These are phyloP conservation scores for Acanthamoeba triangularis DNA, from an alignment of 208 protist species.

Conservation along the genomic window DNA sequence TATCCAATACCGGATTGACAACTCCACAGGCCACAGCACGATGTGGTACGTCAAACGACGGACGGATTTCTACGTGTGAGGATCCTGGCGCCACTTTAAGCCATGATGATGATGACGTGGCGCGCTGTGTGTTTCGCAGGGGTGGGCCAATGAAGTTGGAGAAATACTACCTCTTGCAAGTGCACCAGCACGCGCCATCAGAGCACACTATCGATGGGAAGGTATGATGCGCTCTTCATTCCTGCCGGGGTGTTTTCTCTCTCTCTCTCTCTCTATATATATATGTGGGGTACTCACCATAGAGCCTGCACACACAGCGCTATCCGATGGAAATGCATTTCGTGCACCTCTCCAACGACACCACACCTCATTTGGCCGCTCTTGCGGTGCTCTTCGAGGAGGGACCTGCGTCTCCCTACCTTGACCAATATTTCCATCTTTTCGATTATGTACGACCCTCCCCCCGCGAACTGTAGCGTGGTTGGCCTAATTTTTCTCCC, in stretches of 20 bases:
- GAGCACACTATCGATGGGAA: slow-evolving; percentile 22
- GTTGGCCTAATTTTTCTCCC: no score
- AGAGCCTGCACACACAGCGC: no score
- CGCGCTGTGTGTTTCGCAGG: no score
- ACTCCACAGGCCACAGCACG: background rate
- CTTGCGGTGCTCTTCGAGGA: background rate
- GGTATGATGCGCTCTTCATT: background rate
- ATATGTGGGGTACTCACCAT: no score
- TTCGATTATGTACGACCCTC: background rate
- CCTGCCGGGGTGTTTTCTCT: background rate
- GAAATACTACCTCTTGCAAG: background rate
- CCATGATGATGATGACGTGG: no score
- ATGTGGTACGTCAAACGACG: background rate
- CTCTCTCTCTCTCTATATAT: background rate
- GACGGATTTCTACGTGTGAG: background rate
- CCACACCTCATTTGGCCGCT: background rate
- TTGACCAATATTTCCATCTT: background rate
- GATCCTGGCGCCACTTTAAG: background rate
- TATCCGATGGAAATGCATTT: slow-evolving; percentile 35
- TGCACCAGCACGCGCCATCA: background rate
- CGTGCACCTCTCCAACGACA: background rate
- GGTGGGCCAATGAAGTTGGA: background rate
- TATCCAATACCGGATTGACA: background rate
- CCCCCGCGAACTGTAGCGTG: no score
- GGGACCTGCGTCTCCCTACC: background rate